Percentiles rank a stretch among this genome's conserved stretches.
These are phyloP conservation scores for Immersiella caudata DNA, from an alignment of 495 filamentous ascomycete species.

Conservation along the genomic window DNA sequence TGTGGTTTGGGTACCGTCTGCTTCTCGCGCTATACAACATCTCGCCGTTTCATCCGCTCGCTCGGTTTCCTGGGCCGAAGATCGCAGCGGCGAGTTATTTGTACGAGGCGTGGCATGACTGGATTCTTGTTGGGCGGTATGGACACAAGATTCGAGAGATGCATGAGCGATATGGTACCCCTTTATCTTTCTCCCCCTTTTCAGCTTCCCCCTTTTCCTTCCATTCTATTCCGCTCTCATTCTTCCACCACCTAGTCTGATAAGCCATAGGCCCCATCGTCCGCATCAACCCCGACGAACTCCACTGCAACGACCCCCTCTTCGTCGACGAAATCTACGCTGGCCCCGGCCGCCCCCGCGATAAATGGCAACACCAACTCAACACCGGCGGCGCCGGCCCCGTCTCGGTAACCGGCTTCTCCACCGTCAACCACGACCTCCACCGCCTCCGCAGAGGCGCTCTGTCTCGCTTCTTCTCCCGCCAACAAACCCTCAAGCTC, in stretches of 20 bases:
- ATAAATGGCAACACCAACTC: slow-evolving; percentile 35
- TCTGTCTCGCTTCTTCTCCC: slow-evolving; percentile 51
- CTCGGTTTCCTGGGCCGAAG: slow-evolving; percentile 50
- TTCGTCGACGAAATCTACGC: slow-evolving; percentile 43
- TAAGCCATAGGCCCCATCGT: slow-evolving; percentile 39
- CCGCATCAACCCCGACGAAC: slow-evolving; percentile 42
- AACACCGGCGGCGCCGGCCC: slow-evolving; percentile 27
- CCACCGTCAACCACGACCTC: slow-evolving; percentile 50
- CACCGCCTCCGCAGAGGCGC: slow-evolving; percentile 45
- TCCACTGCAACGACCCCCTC: slow-evolving; percentile 35
- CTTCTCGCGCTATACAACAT: slow-evolving; percentile 34
- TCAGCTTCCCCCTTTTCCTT: no score
- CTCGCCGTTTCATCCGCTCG: slow-evolving; percentile 38
- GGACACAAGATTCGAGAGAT: slow-evolving; percentile 49
- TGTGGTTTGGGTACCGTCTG: slow-evolving; percentile 33
- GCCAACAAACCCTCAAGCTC: slow-evolving; percentile 35
- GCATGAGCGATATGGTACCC: slow-evolving; percentile 49
- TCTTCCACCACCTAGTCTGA: no score
- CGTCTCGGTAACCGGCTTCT: slow-evolving; percentile 42
- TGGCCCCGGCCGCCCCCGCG: slow-evolving; percentile 29
- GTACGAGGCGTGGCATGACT: slow-evolving; percentile 58
- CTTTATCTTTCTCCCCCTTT: no score
- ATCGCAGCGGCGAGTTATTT: slow-evolving; percentile 48
- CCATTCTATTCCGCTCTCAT: no score
- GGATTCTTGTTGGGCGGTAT: slow-evolving; percentile 49